Evolutionary conservation across 306 rosid genomes (phyloP), one percentile per base, ranked within the genome.

Genomic region (Malus sylvestris): DNA sequence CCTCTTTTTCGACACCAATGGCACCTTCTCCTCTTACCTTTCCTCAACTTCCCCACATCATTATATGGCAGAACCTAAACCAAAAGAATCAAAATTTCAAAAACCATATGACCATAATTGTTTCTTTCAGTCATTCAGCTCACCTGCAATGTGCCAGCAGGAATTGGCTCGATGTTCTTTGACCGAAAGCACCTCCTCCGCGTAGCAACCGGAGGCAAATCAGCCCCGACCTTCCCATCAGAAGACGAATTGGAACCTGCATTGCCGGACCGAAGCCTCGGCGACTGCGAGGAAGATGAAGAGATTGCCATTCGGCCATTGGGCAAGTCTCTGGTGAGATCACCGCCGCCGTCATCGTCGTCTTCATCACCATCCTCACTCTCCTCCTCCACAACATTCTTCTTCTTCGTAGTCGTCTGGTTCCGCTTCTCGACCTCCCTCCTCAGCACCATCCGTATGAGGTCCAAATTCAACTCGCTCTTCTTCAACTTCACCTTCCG

Each of bases 291-390:
- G 20, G 90, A 81, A 14, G 89, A 86, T 30, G 91, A 85, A 29
- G 96, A 88, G 63, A 92, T 96, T 68, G 90, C 97, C 98, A 91
- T 92, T 23, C 85, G 79, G n/a, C 96, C 99, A 78, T 96, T 86
- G 1, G 99, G 97, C 80, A 96, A 88, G 79, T 92, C 91, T 74
- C 91, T 87, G 27, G 78, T 92, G 67, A 95, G 76, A 74, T 85
- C 92, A 27, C 75, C 83, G 14, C 86, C 86, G 58, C 55, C 55
- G 16, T 84, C 70, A 35, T 78, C 59, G 62, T 85, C 82, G 68
- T 84, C 91, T 30, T 71, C 69, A 42, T 87, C 93, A 23, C 68
- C 86, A 22, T 86, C 85, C 61, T 85, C 78, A 35, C 82, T 68
- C 74, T 85, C 84, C 69, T 84, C 91, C 59, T 67, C 66, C 15